Evolutionary conservation across 169 alveolate species (phyloP).

Genomic region (Plasmodium blacklocki): DNA sequence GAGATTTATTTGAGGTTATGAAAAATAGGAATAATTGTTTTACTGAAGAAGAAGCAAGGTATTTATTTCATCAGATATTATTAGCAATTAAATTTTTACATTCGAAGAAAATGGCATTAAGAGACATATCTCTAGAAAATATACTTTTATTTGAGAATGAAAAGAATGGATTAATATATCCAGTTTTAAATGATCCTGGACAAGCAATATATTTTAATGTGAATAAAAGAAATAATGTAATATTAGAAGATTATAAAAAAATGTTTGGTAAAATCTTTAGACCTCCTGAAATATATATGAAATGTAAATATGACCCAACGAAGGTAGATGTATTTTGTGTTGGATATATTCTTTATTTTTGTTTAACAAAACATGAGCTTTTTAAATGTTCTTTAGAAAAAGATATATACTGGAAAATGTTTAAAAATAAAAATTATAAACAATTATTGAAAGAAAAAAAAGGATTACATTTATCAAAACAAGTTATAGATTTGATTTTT

Average conservation of each 20-base stretch:
- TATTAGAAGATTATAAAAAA: constrained; percentile 59
- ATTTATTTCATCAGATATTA: constrained; percentile 77
- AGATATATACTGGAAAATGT: constrained; percentile 75
- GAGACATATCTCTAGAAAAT: constrained; percentile 84
- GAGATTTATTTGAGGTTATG: constrained; percentile 82
- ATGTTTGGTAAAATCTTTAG: constrained; percentile 85
- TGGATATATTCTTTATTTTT: constrained; percentile 85
- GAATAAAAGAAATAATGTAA: constrained; percentile 34
- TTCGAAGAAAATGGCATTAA: constrained; percentile 74
- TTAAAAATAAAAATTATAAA: constrained; percentile 39
- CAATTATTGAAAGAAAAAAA: constrained; percentile 69
- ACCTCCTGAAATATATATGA: constrained; percentile 86
- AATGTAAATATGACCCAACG: constrained; percentile 81
- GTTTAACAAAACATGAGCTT: constrained; percentile 84
- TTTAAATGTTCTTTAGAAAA: constrained; percentile 75
- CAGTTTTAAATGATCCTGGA: constrained; percentile 86
- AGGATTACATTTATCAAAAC: constrained; percentile 73
- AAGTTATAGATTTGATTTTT: constrained; percentile 72
- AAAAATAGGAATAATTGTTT: constrained; percentile 74
- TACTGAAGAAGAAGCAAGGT: constrained; percentile 81
- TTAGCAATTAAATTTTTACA: constrained; percentile 76
- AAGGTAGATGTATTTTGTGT: constrained; percentile 85
- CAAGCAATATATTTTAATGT: constrained; percentile 80
- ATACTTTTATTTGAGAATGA: constrained; percentile 82
- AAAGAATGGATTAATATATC: constrained; percentile 78